Conservation (phyloP, 495 filamentous ascomycete genomes). For the Ramalina intermedia region DNA sequence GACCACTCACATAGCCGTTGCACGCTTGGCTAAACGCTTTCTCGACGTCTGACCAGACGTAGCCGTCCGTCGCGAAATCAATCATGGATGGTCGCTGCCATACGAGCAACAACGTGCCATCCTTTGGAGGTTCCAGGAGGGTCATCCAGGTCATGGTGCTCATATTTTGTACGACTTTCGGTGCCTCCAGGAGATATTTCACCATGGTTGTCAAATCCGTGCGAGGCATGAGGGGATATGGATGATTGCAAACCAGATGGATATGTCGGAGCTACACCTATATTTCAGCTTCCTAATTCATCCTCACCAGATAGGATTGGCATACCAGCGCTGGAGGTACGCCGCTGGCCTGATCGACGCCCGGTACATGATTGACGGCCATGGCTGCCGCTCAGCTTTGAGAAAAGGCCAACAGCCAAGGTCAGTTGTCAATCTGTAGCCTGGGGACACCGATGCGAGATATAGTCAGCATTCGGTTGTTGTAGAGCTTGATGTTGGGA, state of each 20-base stretch:
- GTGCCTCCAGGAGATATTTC: constrained; percentile 64
- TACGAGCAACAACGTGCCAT: constrained; percentile 67
- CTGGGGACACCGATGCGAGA: no score
- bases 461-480: no score
- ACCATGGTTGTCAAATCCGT: constrained; percentile 56
- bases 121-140: constrained; percentile 65
- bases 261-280: constrained; percentile 59
- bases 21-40: constrained; percentile 51
- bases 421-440: no score
- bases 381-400: constrained; percentile 25
- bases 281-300: not conserved
- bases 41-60: constrained; percentile 75
- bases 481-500: no score
- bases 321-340: constrained; percentile 48
- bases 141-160: constrained; percentile 74
- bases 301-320: not conserved
- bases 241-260: constrained; percentile 65
- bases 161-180: constrained; percentile 57
- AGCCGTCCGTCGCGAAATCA: constrained; percentile 76
- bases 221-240: constrained; percentile 51
- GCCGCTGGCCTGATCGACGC: constrained; percentile 20
- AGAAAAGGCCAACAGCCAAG: no score
- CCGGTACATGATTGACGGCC: constrained; percentile 41
- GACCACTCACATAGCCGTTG: constrained; percentile 56
- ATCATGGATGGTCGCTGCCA: constrained; percentile 69